Conservation (phyloP, 257 asterid species). For the Ilex aquifolium region DNA sequence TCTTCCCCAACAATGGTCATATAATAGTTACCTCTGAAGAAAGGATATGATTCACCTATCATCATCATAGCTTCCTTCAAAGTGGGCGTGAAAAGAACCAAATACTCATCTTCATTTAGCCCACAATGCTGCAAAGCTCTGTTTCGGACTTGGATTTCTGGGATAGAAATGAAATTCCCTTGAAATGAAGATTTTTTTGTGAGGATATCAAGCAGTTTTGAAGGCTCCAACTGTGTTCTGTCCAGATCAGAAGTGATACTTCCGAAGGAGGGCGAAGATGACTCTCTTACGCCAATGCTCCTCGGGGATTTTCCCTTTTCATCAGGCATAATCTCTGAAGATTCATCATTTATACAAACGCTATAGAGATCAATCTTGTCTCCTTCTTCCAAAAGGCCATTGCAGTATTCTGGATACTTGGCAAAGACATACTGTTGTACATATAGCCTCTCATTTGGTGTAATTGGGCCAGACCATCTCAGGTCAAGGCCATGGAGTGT, state of each 20-base stretch:
- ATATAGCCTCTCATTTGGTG: slow-evolving; percentile 68
- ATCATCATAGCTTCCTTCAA: slow-evolving; percentile 48
- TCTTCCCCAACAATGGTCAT: slow-evolving; percentile 50
- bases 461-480: slow-evolving; percentile 88
- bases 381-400: slow-evolving; percentile 65
- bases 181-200: slow-evolving; percentile 41
- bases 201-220: slow-evolving; percentile 51
- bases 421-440: slow-evolving; percentile 74
- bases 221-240: slow-evolving; percentile 49
- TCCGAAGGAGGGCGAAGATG: slow-evolving; percentile 29
- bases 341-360: slow-evolving; percentile 51
- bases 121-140: slow-evolving; percentile 65
- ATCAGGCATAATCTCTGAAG: slow-evolving; percentile 31
- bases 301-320: slow-evolving; percentile 41
- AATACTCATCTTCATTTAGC: slow-evolving; percentile 50
- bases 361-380: slow-evolving; percentile 67
- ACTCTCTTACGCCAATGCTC: slow-evolving; percentile 18
- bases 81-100: slow-evolving; percentile 36
- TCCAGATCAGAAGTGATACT: slow-evolving; percentile 41
- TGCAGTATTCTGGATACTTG: slow-evolving; percentile 69
- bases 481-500: slow-evolving; percentile 74
- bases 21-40: slow-evolving; percentile 70
- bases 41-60: slow-evolving; percentile 76
- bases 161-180: slow-evolving; percentile 70
- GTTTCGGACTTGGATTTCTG: slow-evolving; percentile 67